Evolutionary conservation across 1,139 yeast genomes (phyloP).

Genomic region (Insectozyma bohioensis): DNA sequence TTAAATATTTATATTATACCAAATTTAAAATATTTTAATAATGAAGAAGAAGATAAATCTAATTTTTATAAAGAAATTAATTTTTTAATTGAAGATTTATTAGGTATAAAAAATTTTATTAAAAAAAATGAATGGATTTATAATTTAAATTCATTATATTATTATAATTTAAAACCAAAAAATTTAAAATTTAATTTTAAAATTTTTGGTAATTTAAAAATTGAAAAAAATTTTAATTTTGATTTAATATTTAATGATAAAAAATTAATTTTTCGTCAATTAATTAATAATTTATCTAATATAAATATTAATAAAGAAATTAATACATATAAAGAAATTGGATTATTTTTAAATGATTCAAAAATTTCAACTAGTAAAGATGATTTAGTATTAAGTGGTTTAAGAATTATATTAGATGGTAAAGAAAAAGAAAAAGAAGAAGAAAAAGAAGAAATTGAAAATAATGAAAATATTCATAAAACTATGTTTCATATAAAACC

Average conservation of each 20-base stretch:
- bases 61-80: conserved; percentile 23
- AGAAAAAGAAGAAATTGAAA: conserved; percentile 10
- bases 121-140: conserved; percentile 20
- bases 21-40: conserved; percentile 7
- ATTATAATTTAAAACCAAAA: conserved; percentile 12
- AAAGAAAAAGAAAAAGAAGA: conserved; percentile 9
- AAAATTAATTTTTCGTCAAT: conserved; percentile 16
- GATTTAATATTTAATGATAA: conserved; percentile 18
- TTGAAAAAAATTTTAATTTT: conserved; percentile 3
- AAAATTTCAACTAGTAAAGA: conserved; percentile 25
- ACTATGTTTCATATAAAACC: conserved; percentile 48
- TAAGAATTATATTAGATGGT: conserved; percentile 28
- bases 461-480: conserved; percentile 24
- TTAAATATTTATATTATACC: conserved; percentile 31
- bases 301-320: conserved; percentile 10
- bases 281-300: conserved; percentile 11
- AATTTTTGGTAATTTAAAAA: conserved; percentile 7
- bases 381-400: conserved; percentile 37
- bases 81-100: conserved; percentile 17
- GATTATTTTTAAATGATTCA: conserved; percentile 32
- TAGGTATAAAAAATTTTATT: conserved; percentile 19
- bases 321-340: conserved; percentile 29
- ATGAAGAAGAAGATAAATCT: conserved; percentile 15
- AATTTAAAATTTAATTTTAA: conserved; percentile 7
- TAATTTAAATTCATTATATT: conserved; percentile 22